Base-by-base conservation (phyloP, 208 protist species). In the Leishmania arabica region DNA sequence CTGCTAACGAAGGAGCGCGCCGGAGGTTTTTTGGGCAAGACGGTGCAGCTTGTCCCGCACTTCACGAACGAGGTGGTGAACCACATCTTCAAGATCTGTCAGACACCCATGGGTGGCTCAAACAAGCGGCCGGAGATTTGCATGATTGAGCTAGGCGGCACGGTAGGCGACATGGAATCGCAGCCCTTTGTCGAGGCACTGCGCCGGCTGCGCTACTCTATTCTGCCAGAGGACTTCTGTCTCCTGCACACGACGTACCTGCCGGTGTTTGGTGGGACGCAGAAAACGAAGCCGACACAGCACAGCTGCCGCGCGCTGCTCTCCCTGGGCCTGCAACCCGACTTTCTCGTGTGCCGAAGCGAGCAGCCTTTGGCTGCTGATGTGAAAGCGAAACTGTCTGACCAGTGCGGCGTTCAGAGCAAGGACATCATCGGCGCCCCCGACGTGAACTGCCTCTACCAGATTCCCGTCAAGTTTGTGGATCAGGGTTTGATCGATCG, bases 261-360 rank as follows among this genome's bases (percentile, higher is more conserved):
- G 21, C 95, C 95, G 37, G 92, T 95, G 15, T 97, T 98, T 82
- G 89, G 92, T 15, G 98, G 99, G 45, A 99, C 99, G 88, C 98
- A 99, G 87, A 99, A 99, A 93, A 99, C 99, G 60, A 99, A 99
- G 93, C 99, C 99, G 45, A 99, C 99, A 2, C 99, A 99, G 91
- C 97, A 99, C 93, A 97, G 90, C 83, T 98, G 99, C 64, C 94
- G 96, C 75, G 91, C 98, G 64, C 92, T 99, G 40, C 92, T 99
- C 54, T 95, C 98, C 5, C 86, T 99, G 17, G 99, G 99, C 53
- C 90, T 99, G 58, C 93, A 90, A n/a, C 99, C 99, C 31, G 99
- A 99, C 83, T 93, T 99, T 45, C 96, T 99, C 78, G 96, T 99
- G 60, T 99, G 98, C 92, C 98, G 99, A 60, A 98, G 92, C 78